phyloP scores from a whole-genome alignment of 2,329 filamentous ascomycete species.

The Trichocomaceae sp. region DNA sequence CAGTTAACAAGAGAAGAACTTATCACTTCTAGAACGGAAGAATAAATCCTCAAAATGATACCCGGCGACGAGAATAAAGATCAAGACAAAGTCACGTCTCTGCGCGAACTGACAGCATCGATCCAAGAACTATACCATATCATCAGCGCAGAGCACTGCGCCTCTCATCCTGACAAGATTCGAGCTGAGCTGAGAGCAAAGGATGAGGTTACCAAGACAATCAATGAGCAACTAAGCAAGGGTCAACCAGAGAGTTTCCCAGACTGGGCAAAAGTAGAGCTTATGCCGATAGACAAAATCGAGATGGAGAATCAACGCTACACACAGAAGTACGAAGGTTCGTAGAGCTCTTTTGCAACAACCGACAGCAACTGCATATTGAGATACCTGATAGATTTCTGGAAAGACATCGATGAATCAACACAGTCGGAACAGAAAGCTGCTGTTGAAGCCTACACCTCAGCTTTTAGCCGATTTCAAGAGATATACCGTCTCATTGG shows the following conservation, averaged over 20 bases:
- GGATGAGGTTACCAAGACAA: neutral
- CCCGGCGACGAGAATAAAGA: slow-evolving; percentile 1
- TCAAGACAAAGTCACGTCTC: slow-evolving; percentile 2
- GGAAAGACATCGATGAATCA: slow-evolving; percentile 10
- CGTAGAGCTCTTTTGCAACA: neutral
- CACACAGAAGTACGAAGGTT: slow-evolving; percentile 5
- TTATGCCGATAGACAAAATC: slow-evolving; percentile 2
- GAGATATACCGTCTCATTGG: slow-evolving; percentile 11
- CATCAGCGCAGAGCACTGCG: neutral
- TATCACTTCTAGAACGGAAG: no score
- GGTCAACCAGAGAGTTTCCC: neutral
- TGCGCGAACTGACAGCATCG: slow-evolving; percentile 2
- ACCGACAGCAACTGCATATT: no score
- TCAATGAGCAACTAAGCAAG: neutral
- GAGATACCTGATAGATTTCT: slow-evolving; percentile 1
- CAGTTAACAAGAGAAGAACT: no score
- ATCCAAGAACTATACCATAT: neutral
- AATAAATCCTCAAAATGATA: neutral
- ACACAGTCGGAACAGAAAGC: neutral
- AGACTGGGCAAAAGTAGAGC: slow-evolving; percentile 5
- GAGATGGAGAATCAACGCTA: neutral
- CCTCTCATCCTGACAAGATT: neutral
- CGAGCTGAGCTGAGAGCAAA: neutral
- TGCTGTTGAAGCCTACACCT: slow-evolving; percentile 1
- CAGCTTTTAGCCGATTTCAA: slow-evolving; percentile 5